Percentiles rank a stretch among this genome's conserved stretches.
phyloP scores from a whole-genome alignment of 192 early-diverging fungal species.

The Coemansia sp. region DNA sequence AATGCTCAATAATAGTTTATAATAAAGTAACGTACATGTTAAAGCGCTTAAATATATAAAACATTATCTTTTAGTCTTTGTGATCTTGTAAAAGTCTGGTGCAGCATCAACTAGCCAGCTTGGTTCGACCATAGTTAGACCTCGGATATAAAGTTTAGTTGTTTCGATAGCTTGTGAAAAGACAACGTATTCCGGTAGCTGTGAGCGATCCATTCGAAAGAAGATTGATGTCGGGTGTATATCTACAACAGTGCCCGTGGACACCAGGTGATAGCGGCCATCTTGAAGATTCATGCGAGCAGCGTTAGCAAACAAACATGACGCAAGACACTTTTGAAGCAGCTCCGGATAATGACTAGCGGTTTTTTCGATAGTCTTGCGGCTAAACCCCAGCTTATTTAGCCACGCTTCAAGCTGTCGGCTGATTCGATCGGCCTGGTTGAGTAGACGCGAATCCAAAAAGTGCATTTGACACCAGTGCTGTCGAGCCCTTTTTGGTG shows the following conservation, averaged over 20 bases:
- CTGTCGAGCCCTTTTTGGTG: slow-evolving; percentile 76
- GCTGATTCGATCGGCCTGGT: slow-evolving; percentile 85
- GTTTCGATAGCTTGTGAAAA: slow-evolving; percentile 88
- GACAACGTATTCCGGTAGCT: slow-evolving; percentile 71
- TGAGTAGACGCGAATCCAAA: slow-evolving; percentile 75
- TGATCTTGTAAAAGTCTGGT: slow-evolving; percentile 61
- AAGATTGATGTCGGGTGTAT: slow-evolving; percentile 85
- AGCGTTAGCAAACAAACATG: slow-evolving; percentile 92
- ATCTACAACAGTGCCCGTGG: slow-evolving; percentile 70
- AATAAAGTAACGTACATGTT: no score
- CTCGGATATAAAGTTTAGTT: slow-evolving; percentile 81
- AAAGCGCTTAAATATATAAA: no score
- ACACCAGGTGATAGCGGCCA: slow-evolving; percentile 79
- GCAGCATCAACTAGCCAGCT: slow-evolving; percentile 73
- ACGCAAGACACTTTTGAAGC: slow-evolving; percentile 83
- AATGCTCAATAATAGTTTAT: slow-evolving; percentile 17
- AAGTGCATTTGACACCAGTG: slow-evolving; percentile 74
- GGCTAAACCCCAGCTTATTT: slow-evolving; percentile 73
- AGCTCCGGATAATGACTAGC: slow-evolving; percentile 59
- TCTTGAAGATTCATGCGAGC: slow-evolving; percentile 68
- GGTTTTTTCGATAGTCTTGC: slow-evolving; percentile 62
- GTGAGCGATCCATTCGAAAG: slow-evolving; percentile 56
- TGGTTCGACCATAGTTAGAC: slow-evolving; percentile 79
- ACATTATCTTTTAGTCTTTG: no score
- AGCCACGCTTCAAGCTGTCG: slow-evolving; percentile 83